Evolutionary conservation across 345 rosid species (phyloP), one percentile per base, ranked within the genome.

Genomic region (Aurinia saxatilis): DNA sequence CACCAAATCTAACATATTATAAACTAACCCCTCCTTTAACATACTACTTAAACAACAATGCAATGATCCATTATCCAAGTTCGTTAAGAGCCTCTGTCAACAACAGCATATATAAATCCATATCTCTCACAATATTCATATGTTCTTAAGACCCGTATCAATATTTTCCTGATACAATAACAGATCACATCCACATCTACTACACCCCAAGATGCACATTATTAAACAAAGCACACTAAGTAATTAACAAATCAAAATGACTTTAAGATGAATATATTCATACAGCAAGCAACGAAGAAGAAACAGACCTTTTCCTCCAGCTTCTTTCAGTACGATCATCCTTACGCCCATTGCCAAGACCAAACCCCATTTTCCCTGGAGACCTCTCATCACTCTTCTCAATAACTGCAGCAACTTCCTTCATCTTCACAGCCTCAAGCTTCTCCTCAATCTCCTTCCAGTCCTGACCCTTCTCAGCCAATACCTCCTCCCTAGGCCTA

Each of bases 381-480:
- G 78, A 59, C 12, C 57, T 69, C 56, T 78, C 90, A 3, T 62
- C 77, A 31, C 50, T 12, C 71, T 58, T 85, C 61, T 85, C 95
- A 12, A 55, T 29, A 14, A 18, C 73, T 0, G 64, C 61, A n/a
- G 62, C 68, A 1, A 60, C 65, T 8, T 83, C 89, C 69, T 70
- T 80, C 13, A 82, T 45, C 72, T 72, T 90, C 29, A 69, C 61
- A 8, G 80, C 70, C 57, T 74, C 90, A 11, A 93, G 72, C 78
- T 86, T 93, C 84, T 83, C 97, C 51, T 93, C 97, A 65, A 90
- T 87, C 82, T 87, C 95, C 64, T 90, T 93, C 88, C 85, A 85
- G 35, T 90, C 97, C 70, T 78, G 73, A 15, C 99, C 97, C 58
- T 93, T 85, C 84, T 86, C 95, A 38, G 88, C 90, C 79, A 93